Evolutionary conservation across 441 rosid species (phyloP), one percentile per base, ranked within the genome.

Genomic region (Francoa sonchifolia): DNA sequence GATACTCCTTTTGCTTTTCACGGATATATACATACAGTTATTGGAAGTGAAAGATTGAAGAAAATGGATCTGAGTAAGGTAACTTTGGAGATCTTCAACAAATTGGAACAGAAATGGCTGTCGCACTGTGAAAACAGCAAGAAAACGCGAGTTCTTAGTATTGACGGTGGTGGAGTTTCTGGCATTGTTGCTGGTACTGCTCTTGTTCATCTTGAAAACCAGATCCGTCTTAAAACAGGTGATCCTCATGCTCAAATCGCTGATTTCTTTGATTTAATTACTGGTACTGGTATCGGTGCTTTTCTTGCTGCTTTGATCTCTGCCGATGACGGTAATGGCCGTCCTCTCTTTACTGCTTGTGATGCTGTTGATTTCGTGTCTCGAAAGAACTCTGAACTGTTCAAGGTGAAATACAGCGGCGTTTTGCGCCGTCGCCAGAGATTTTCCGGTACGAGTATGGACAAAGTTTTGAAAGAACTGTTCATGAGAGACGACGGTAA

Each of bases 11-110:
- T 8, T 10, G n/a, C 33, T 8, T 26, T 42, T 36, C 44, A 45
- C 48, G 34, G 54, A 35, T n/a, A n/a, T n/a, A n/a, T n/a, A n/a
- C n/a, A n/a, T n/a, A n/a, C n/a, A n/a, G n/a, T n/a, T n/a, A n/a
- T n/a, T n/a, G n/a, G n/a, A n/a, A n/a, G n/a, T n/a, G n/a, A n/a
- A n/a, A n/a, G n/a, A n/a, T n/a, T n/a, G n/a, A n/a, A n/a, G n/a
- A n/a, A n/a, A n/a, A 83, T 83, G 95, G 94, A 84, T 45, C 74
- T 88, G 21, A 81, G 94, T 56, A 79, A 84, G 68, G 88, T 79
- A 3, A 81, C 97, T 18, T 70, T 88, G 0, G 97, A 88, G 72
- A 88, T 88, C 66, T 88, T 88, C 67, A 61, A 76, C 0, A 79
- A 79, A 51, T 84, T 88, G 1, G 97, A 88, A 62, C 94, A 76